A percentile compares a stretch with the other conserved stretches of the same genome.
Conservation (phyloP, 1,284 basidiomycete genomes). For the Taiwanofungus camphoratus region DNA sequence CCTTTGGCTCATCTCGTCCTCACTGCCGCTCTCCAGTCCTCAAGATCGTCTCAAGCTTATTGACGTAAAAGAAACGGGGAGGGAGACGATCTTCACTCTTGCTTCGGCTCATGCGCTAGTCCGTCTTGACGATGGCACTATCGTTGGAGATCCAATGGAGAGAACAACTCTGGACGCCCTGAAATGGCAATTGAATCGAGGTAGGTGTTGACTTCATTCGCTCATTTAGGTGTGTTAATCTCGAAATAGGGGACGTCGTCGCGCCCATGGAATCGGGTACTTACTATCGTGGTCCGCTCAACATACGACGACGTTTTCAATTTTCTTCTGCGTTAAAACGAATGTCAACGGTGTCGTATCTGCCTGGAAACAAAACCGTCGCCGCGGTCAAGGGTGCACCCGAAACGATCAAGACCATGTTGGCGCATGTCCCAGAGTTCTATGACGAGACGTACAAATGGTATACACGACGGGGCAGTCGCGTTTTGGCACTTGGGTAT, state of each 20-base stretch:
- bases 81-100: slow-evolving; percentile 83
- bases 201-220: slow-evolving; percentile 29
- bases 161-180: slow-evolving; percentile 92
- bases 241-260: slow-evolving; percentile 56
- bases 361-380: slow-evolving; percentile 56
- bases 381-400: slow-evolving; percentile 91
- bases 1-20: slow-evolving; percentile 3
- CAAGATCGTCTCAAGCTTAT: slow-evolving; percentile 64
- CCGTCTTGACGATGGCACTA: slow-evolving; percentile 83
- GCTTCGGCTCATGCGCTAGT: slow-evolving; percentile 96
- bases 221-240: not conserved
- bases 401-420: slow-evolving; percentile 89
- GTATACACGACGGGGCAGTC: slow-evolving; percentile 86
- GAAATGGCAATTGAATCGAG: slow-evolving; percentile 83
- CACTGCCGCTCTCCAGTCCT: slow-evolving; percentile 34
- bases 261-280: slow-evolving; percentile 50
- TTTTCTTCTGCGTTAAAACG: slow-evolving; percentile 94
- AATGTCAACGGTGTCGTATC: slow-evolving; percentile 85
- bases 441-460: slow-evolving; percentile 94
- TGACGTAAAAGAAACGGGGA: slow-evolving; percentile 69
- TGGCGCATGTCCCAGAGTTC: slow-evolving; percentile 60
- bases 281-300: slow-evolving; percentile 56
- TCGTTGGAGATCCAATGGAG: slow-evolving; percentile 99
- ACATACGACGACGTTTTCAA: slow-evolving; percentile 87
- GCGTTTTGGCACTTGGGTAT: slow-evolving; percentile 84